These are phyloP conservation scores for Rhodotorula toruloides DNA, from an alignment of 768 basidiomycete genomes.

Conservation along the genomic window DNA sequence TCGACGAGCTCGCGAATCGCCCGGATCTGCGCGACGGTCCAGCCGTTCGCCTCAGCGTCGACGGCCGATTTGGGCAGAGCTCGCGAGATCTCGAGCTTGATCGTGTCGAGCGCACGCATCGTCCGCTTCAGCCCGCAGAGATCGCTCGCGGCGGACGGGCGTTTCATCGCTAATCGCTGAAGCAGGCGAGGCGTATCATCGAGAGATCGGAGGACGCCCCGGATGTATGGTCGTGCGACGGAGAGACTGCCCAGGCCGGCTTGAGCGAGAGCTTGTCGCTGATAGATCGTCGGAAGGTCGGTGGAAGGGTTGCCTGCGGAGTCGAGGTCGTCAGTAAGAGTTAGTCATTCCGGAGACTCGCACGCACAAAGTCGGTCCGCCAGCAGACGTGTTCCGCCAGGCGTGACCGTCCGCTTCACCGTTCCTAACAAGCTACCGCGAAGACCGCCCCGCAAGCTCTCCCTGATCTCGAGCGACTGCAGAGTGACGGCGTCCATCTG, in stretches of 20 bases:
- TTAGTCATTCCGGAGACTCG: slow-evolving; percentile 41
- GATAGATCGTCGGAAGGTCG: slow-evolving; percentile 58
- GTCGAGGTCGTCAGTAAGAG: neutral
- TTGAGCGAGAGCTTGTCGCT: slow-evolving; percentile 70
- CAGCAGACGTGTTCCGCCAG: slow-evolving; percentile 68
- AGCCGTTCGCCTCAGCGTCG: neutral
- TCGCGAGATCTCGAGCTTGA: slow-evolving; percentile 53
- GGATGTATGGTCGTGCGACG: slow-evolving; percentile 63
- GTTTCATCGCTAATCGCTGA: slow-evolving; percentile 67
- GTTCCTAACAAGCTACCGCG: slow-evolving; percentile 69
- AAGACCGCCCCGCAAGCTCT: slow-evolving; percentile 64
- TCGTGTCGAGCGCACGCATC: slow-evolving; percentile 57
- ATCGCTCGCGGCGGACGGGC: slow-evolving; percentile 60
- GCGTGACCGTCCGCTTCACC: slow-evolving; percentile 71
- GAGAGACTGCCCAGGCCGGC: slow-evolving; percentile 56
- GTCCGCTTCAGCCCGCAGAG: slow-evolving; percentile 62
- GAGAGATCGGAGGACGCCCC: slow-evolving; percentile 54
- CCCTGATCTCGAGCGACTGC: slow-evolving; percentile 78
- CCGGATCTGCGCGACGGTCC: neutral
- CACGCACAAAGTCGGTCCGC: slow-evolving; percentile 66
- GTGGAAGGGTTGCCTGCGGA: slow-evolving; percentile 20
- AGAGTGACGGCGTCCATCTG: slow-evolving; percentile 84
- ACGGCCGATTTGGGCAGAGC: neutral
- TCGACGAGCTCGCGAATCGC: slow-evolving; percentile 53
- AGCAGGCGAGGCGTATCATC: slow-evolving; percentile 71